phyloP scores from a whole-genome alignment of 495 filamentous ascomycete genomes.

The Penicillium silybi region DNA sequence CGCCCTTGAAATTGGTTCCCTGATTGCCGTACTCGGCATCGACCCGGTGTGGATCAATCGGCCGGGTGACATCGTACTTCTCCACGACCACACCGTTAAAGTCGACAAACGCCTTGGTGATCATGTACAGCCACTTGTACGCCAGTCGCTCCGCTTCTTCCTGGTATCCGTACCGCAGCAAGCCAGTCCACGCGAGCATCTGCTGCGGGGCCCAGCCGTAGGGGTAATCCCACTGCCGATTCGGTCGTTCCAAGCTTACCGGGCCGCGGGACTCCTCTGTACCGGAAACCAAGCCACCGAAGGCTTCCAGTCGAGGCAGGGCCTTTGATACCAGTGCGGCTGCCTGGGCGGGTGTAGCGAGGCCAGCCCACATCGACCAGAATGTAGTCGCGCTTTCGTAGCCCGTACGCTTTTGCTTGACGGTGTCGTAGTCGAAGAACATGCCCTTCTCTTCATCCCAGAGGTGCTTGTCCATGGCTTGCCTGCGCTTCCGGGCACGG shows the following conservation, averaged over 20 bases:
- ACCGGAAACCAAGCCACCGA: conserved; percentile 84
- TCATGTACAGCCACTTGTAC: conserved; percentile 97
- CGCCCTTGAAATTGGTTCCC: conserved; percentile 87
- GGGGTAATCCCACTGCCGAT: conserved; percentile 96
- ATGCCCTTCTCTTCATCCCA: conserved; percentile 90
- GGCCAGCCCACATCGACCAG: conserved; percentile 95
- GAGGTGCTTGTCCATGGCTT: conserved; percentile 78
- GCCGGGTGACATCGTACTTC: conserved; percentile 94
- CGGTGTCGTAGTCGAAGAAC: conserved; percentile 95
- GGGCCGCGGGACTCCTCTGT: conserved; percentile 80
- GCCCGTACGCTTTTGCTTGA: conserved; percentile 65
- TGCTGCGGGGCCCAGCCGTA: conserved; percentile 99
- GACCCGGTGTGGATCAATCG: conserved; percentile 84
- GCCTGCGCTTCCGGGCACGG: conserved; percentile 71
- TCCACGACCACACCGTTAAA: conserved; percentile 97
- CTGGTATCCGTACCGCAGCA: conserved; percentile 84
- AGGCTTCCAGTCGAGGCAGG: conserved; percentile 79
- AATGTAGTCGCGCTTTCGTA: conserved; percentile 91
- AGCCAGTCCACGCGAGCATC: conserved; percentile 92
- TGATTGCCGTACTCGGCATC: conserved; percentile 98
- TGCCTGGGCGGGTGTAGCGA: conserved; percentile 76
- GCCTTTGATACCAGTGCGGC: conserved; percentile 67
- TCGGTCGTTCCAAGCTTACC: conserved; percentile 76
- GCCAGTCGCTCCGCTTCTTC: conserved; percentile 82
- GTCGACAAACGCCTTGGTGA: conserved; percentile 93